A percentile compares a stretch with the other conserved stretches of the same genome.
phyloP scores from a whole-genome alignment of 139 green algal genomes.

The Picochlorum costavermella region DNA sequence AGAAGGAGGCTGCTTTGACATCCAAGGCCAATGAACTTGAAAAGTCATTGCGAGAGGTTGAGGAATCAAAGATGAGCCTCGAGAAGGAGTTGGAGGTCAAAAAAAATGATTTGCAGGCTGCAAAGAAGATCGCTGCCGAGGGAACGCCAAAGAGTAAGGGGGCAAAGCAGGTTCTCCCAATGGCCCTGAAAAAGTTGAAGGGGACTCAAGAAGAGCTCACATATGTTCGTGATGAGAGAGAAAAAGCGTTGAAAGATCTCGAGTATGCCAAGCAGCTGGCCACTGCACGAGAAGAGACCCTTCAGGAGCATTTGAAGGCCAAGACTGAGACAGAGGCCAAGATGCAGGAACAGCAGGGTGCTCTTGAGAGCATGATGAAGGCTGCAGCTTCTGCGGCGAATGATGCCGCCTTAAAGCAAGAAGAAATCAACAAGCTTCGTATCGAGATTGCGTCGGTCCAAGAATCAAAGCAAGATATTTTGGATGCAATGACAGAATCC shows the following conservation, averaged over 20 bases:
- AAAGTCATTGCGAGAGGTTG: not conserved
- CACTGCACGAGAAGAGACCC: not conserved
- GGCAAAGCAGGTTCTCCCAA: slow-evolving; percentile 23
- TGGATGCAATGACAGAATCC: not conserved
- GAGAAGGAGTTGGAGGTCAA: slow-evolving; percentile 5
- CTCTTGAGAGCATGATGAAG: slow-evolving; percentile 18
- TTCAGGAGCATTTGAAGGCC: slow-evolving; percentile 1
- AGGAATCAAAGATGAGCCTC: not conserved
- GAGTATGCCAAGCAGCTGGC: not conserved
- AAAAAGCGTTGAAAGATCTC: slow-evolving; percentile 5
- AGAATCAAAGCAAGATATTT: not conserved
- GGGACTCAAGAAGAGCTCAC: slow-evolving; percentile 2
- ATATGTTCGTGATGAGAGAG: not conserved
- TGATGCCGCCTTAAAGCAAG: slow-evolving; percentile 13
- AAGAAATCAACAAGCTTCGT: not conserved
- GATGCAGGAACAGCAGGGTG: slow-evolving; percentile 21
- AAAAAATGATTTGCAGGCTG: slow-evolving; percentile 6
- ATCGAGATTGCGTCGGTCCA: not conserved
- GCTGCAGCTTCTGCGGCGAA: slow-evolving; percentile 16
- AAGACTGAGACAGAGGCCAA: slow-evolving; percentile 10
- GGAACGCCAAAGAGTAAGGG: slow-evolving; percentile 20
- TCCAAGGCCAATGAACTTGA: not conserved
- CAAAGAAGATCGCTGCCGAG: slow-evolving; percentile 9
- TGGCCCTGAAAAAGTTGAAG: slow-evolving; percentile 17
- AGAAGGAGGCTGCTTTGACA: not conserved